Evolutionary conservation across 2,329 filamentous ascomycete genomes (phyloP), one percentile per base, ranked within the genome.

Genomic region (Endocalyx cinctus): DNA sequence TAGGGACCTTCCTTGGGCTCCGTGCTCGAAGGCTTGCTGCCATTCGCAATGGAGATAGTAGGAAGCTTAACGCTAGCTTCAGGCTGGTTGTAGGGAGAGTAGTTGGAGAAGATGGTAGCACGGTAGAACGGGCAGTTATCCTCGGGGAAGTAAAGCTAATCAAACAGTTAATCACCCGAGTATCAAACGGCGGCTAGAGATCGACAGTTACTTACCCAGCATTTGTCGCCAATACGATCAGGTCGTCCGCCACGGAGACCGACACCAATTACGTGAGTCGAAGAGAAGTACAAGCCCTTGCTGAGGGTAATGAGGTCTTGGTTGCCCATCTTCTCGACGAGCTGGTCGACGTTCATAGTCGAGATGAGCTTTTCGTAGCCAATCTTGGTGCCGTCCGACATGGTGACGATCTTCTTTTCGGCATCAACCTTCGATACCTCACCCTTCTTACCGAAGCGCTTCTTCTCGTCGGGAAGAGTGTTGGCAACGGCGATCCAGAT

Each of bases 91-190:
- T 94, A 82, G 33, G 90, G 92, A 15, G 92, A 97, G 77, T 98
- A 98, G 79, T 98, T 98, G 67, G 90, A 97, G 79, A 98, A 98
- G 70, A 98, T 97, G 58, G 92, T 98, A 57, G 92, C 92, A 52
- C 92, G 87, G 77, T 98, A 98, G 77, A 98, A 98, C 60, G 88
- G 88, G 74, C 88, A 96, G 77, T 98, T 84, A 64, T 95, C 84
- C 66, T 98, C 92, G 43, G 92, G 92, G 80, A 97, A 98, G 79
- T 98, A 98, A 48, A 98, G 74, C 82, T 83, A 36, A 11, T 14
- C 4, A 13, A 5, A 8, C 10, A 26, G 46, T 41, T 38, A 47
- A n/a, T n/a, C n/a, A n/a, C n/a, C n/a, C n/a, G n/a, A n/a, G n/a
- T n/a, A n/a, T n/a, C n/a, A n/a, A n/a, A n/a, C n/a, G n/a, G n/a